These are phyloP conservation scores for Sporisorium sorghi DNA, from an alignment of 1,284 basidiomycete genomes.

Conservation along the genomic window DNA sequence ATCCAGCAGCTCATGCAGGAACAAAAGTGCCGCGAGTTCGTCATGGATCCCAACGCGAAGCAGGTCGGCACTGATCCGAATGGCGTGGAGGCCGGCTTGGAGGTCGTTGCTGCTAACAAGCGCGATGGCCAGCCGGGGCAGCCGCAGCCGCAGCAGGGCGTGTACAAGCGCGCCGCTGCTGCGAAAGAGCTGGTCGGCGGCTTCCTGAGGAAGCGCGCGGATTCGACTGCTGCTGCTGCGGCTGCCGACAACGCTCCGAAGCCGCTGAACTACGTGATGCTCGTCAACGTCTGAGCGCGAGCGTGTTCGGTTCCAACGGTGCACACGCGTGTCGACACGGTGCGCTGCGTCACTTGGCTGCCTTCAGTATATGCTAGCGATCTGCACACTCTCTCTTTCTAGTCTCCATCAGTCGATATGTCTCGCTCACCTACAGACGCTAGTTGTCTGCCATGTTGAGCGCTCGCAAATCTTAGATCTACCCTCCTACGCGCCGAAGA, in stretches of 20 bases:
- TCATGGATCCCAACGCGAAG: background rate
- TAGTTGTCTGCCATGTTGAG: too few species aligned
- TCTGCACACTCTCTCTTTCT: too few species aligned
- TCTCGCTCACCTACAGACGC: too few species aligned
- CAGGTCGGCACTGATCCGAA: background rate
- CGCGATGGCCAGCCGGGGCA: background rate
- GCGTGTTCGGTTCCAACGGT: background rate
- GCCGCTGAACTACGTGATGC: slow-evolving; percentile 24
- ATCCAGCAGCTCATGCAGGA: background rate
- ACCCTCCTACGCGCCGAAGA: too few species aligned
- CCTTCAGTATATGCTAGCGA: too few species aligned
- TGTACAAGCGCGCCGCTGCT: too few species aligned
- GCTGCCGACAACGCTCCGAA: background rate
- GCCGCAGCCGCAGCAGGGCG: too few species aligned
- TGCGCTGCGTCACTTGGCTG: too few species aligned
- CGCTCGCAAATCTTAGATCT: too few species aligned
- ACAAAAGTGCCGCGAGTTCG: background rate
- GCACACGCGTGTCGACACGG: slow-evolving; percentile 15
- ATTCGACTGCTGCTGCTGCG: background rate
- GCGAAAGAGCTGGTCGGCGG: too few species aligned
- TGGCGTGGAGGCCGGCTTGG: background rate
- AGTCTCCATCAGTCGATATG: too few species aligned
- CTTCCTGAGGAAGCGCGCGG: background rate
- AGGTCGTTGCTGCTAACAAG: background rate
- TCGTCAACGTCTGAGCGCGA: slow-evolving; percentile 6